Conservation (phyloP, 2,329 filamentous ascomycete genomes). For the Aspergillus sp. region DNA sequence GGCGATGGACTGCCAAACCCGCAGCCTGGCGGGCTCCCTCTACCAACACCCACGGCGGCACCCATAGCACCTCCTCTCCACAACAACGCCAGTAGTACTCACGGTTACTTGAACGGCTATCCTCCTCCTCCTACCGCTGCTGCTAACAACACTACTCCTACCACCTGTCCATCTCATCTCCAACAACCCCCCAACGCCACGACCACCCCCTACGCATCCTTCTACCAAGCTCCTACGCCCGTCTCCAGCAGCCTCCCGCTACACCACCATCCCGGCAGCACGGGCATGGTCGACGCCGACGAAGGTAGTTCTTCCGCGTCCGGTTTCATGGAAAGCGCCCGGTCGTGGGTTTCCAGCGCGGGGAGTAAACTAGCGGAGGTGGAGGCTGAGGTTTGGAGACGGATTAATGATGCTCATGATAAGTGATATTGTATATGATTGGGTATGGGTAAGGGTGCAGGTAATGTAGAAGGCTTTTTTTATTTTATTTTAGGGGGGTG, state of each 20-base stretch:
- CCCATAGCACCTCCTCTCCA: background rate
- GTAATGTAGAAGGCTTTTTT: background rate
- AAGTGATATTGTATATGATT: conserved; percentile 2
- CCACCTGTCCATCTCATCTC: conserved; percentile 9
- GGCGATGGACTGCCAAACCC: conserved; percentile 8
- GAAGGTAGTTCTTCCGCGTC: conserved; percentile 11
- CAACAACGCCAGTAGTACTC: conserved; percentile 12
- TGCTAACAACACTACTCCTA: conserved; percentile 13
- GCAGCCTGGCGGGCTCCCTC: background rate
- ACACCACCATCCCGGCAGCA: conserved; percentile 11
- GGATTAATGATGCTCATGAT: conserved; percentile 42
- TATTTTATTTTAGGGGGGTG: no score
- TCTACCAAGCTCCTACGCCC: conserved; percentile 24
- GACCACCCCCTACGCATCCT: conserved; percentile 25
- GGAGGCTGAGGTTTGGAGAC: conserved; percentile 50
- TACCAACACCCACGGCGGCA: conserved; percentile 16
- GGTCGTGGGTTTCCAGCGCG: conserved; percentile 42
- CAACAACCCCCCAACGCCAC: conserved; percentile 21
- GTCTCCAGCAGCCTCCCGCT: conserved; percentile 15
- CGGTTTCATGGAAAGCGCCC: conserved; percentile 37
- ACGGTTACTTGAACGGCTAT: conserved; percentile 23
- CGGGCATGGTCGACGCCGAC: conserved; percentile 17
- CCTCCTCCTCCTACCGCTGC: conserved; percentile 20
- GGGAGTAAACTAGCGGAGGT: conserved; percentile 44
- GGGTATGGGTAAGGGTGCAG: no score